Conservation (phyloP, 768 basidiomycete species). For the Leccinum olivaceopallidum region DNA sequence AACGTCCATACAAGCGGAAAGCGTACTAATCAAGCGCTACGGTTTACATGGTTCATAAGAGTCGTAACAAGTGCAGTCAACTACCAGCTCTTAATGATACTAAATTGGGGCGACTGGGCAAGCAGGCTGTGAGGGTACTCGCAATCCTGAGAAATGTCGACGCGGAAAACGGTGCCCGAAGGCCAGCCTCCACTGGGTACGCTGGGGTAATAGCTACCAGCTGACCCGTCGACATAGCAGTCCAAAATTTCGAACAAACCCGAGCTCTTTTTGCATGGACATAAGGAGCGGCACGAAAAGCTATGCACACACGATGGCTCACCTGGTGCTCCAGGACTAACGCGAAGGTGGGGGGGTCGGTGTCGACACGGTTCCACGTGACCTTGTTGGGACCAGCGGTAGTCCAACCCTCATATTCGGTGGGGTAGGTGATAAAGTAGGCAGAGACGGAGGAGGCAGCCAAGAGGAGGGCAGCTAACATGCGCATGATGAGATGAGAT, state of each 20-base stretch:
- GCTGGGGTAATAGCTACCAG: constrained; percentile 36
- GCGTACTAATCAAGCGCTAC: background rate
- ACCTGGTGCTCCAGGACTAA: constrained; percentile 68
- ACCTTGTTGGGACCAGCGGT: constrained; percentile 53
- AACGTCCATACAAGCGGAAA: background rate
- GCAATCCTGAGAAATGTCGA: constrained; percentile 65
- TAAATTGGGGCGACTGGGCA: constrained; percentile 72
- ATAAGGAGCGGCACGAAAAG: background rate
- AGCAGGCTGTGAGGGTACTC: constrained; percentile 47
- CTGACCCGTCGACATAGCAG: constrained; percentile 54
- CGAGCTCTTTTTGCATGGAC: background rate
- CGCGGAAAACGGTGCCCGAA: constrained; percentile 55
- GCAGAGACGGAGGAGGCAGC: constrained; percentile 58
- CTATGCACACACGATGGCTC: constrained; percentile 11
- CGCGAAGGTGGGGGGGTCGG: constrained; percentile 70
- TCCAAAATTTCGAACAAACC: constrained; percentile 44
- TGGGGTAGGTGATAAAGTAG: constrained; percentile 61
- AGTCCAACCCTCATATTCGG: constrained; percentile 49
- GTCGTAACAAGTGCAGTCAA: constrained; percentile 36
- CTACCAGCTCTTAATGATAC: constrained; percentile 39
- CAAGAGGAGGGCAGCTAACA: constrained; percentile 44
- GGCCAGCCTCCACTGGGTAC: constrained; percentile 69
- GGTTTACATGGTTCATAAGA: constrained; percentile 18
- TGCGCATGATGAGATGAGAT: constrained; percentile 42
- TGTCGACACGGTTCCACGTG: constrained; percentile 62